Evolutionary conservation across 169 alveolate species (phyloP), one percentile per base, ranked within the genome.

Genomic region (Cryptosporidium sp.): DNA sequence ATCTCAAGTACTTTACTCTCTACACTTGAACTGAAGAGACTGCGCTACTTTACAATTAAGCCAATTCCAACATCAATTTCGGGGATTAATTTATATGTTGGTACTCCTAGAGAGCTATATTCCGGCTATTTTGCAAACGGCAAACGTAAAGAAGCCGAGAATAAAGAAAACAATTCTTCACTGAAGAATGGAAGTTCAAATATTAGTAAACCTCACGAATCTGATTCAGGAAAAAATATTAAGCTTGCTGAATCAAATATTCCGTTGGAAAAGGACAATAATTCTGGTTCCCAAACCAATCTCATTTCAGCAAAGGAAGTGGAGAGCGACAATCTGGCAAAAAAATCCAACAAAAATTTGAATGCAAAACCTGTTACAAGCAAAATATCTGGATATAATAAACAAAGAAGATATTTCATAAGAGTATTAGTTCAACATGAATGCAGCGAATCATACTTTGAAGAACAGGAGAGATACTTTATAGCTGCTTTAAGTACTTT

Each of bases 351-450:
- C 23, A 55, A 55, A 21, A 50, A n/a, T 33, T 41, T 18, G 7
- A 37, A 7, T 37, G 12, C 29, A 21, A 35, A 50, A 39, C 43
- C 21, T 39, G 29, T 35, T 4, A 21, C 12, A 37, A 14, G 68
- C 21, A 70, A 26, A 10, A 70, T 21, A 23, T 45, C 84, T n/a
- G 23, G 51, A 39, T 43, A 48, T 70, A 70, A 26, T n/a, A 70
- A 70, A 29, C 84, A 70, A n/a, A 48, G 71, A 37, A 52, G 86
- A n/a, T 73, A 73, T 59, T 73, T 73, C 26, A 73, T 73, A 0
- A 52, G 86, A 58, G 86, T 73, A 1, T n/a, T 73, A 3, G 71
- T 73, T 3, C 71, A 73, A n/a, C 86, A 73, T 58, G 86, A 73
- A 58, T 73, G 86, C 16, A 52, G 86, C 14, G 86, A 73, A 37